phyloP scores from a whole-genome alignment of 768 basidiomycete genomes.

The Leucocoprinus leucothites region DNA sequence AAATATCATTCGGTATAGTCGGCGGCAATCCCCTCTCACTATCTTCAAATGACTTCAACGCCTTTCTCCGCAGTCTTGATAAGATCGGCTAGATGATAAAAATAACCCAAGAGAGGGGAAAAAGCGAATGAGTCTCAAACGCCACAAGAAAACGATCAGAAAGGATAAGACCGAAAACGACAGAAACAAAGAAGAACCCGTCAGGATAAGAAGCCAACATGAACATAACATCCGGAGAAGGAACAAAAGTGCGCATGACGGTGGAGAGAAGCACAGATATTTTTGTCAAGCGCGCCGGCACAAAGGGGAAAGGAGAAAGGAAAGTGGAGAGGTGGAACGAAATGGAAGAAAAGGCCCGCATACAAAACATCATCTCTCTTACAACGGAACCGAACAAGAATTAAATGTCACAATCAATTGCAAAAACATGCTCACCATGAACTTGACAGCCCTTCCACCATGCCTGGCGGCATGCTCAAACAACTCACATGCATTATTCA shows the following conservation, averaged over 20 bases:
- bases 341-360: not conserved
- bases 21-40: slow-evolving; percentile 44
- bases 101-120: no score
- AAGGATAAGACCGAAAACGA: no score
- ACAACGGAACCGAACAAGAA: not conserved
- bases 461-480: slow-evolving; percentile 60
- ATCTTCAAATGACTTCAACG: slow-evolving; percentile 48
- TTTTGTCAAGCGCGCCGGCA: no score
- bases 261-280: no score
- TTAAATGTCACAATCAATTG: not conserved
- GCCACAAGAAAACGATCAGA: no score
- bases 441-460: slow-evolving; percentile 69
- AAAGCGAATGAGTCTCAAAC: no score
- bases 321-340: not conserved
- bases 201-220: no score
- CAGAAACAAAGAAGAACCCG: no score
- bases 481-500: slow-evolving; percentile 59
- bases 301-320: no score
- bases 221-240: no score
- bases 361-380: not conserved
- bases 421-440: slow-evolving; percentile 46
- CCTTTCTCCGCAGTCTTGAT: slow-evolving; percentile 57
- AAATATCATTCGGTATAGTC: slow-evolving; percentile 53
- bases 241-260: no score
- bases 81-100: slow-evolving; percentile 53